Base-by-base conservation (phyloP, 129 eudicot species). In the Tanacetum coccineum region DNA sequence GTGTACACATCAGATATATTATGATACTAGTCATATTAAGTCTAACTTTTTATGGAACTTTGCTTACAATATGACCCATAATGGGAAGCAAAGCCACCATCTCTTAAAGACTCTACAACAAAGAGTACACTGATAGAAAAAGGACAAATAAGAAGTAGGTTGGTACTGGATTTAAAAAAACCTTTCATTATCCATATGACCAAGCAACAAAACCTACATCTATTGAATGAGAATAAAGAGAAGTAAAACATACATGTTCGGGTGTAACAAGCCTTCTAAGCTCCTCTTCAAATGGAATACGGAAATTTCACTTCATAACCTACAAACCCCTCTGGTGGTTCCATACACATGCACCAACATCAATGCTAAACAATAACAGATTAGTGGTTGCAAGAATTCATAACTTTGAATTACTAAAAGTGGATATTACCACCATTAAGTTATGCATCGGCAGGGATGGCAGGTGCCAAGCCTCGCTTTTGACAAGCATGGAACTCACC, bases 221-320 rank as follows among this genome's bases (percentile, higher is more conserved):
- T 7, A 56, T 14, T 53, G 20, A 71, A 26, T 14, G 26, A 75
- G 44, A 3, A 58, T 4, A 66, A 12, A 56, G 13, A 13, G 9
- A 68, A 32, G 19, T 9, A 18, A 44, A 72, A 76, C 96, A 82
- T 87, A 93, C 98, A 69, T 82, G 76, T 82, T 93, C 98, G 46
- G 98, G 96, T 18, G 95, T 80, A 47, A 93, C 90, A 92, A 93
- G 79, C 81, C 92, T 84, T 81, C 98, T 82, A 63, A 88, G 78
- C 75, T 93, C 90, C 71, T 88, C 98, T 72, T 93, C 98, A 54
- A 81, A 82, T 8, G 98, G 98, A 46, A 93, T 82, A 36, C 95
- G 92, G 66, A 79, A 80, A 75, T 77, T 84, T 46, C 82, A 87
- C 78, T 81, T 93, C 95, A 86, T 86, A 63, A 86, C 87, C 95